Base-by-base conservation (phyloP, 805 yeast genomes). In the Pichia thaimueangensis region DNA sequence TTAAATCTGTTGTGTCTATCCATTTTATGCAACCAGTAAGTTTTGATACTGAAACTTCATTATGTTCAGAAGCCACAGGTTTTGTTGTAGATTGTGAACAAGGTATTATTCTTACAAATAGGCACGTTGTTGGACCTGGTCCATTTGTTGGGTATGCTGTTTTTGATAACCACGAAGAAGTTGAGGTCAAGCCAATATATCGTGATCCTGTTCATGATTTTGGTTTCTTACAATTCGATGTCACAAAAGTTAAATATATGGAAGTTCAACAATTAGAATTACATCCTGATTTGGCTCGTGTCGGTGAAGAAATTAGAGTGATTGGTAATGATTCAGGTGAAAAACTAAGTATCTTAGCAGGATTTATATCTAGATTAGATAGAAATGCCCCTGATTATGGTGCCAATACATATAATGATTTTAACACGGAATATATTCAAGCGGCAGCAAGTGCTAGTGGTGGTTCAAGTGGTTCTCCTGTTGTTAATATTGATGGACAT, bases 271-370 rank as follows among this genome's bases (percentile, higher is more conserved):
- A 82, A 30, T 69, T 89, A 37, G 73, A 73, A 31, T 66, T 89
- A 41, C 71, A 74, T 50, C 97, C 97, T 0, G 91, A 86, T 15
- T 68, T 82, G 46, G 96, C 96, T 23, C 74, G 76, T 54, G 89
- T 89, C n/a, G 97, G 97, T 29, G 77, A 86, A 30, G 97, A 89
- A 59, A 88, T 89, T 56, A 74, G 96, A 55, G 96, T 89, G 23
- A 89, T 89, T 30, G 97, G 97, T 69, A 89, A 89, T 63, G 97
- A 89, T 67, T 94, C 95, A 12, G 97, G 96, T 57, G 97, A 89
- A 60, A 88, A 89, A 62, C 69, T 89, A 35, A 82, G 94, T 38
- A 89, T 89, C 54, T 68, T 88, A 52, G 76, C 95, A 2, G 97
- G 97, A 27, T 86, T 88, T 61, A 83, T 82, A 29, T 75, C 81